Evolutionary conservation across 2,329 filamentous ascomycete genomes (phyloP).

Genomic region (Clarireedia paspali): DNA sequence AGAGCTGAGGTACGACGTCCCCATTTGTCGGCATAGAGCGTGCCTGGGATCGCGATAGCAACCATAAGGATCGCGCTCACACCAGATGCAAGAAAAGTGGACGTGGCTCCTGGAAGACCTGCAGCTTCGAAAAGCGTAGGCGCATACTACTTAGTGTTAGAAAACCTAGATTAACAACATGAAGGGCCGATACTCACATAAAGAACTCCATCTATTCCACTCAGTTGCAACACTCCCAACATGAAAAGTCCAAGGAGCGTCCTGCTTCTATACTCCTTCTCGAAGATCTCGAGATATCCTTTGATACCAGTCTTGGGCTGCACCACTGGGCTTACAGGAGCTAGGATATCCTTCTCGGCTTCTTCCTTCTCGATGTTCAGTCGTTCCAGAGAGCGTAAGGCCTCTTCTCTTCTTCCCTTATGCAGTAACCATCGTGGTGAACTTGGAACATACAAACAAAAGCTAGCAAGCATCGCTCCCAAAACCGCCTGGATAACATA

Average conservation of each 20-base stretch:
- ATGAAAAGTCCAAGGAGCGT: conserved; percentile 46
- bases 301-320: not conserved
- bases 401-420: conserved; percentile 38
- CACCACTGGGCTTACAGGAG: not conserved
- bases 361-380: conserved; percentile 14
- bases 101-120: conserved; percentile 42
- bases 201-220: conserved; percentile 51
- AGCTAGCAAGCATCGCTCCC: conserved; percentile 31
- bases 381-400: conserved; percentile 30
- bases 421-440: conserved; percentile 50
- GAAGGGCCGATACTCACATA: conserved; percentile 36
- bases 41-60: conserved; percentile 44
- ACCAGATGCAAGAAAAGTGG: conserved; percentile 51
- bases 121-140: conserved; percentile 52
- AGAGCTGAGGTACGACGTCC: conserved; percentile 47
- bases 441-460: conserved; percentile 38
- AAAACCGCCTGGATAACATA: conserved; percentile 40
- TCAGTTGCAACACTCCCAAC: conserved; percentile 49
- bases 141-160: conserved; percentile 39
- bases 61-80: conserved; percentile 50
- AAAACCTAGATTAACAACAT: not conserved
- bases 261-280: conserved; percentile 36
- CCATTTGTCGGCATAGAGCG: conserved; percentile 49
- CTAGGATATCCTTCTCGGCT: conserved; percentile 12
- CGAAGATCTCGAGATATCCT: conserved; percentile 15